phyloP scores from a whole-genome alignment of 139 green algal species.

The Edaphochlamys debaryana region DNA sequence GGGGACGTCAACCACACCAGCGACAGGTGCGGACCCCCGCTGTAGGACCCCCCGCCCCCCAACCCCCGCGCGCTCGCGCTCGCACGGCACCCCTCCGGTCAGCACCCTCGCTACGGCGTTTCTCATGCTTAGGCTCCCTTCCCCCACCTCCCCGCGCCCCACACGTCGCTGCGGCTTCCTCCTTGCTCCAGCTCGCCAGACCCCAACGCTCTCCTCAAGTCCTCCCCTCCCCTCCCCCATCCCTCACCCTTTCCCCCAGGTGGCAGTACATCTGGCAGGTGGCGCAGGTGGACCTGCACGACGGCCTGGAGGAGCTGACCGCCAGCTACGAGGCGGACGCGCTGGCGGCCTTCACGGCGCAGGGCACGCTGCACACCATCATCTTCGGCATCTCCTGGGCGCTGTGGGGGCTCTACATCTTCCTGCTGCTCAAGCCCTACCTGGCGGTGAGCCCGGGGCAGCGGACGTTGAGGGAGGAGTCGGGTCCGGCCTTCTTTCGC shows the following conservation, averaged over 20 bases:
- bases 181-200: too few species aligned
- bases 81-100: too few species aligned
- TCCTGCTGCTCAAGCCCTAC: slow-evolving; percentile 40
- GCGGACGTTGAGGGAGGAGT: too few species aligned
- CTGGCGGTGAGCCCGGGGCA: slow-evolving; percentile 9
- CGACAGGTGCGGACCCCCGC: too few species aligned
- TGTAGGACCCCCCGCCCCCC: too few species aligned
- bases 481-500: too few species aligned
- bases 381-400: slow-evolving; percentile 30
- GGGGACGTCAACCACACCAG: background rate
- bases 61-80: too few species aligned
- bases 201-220: too few species aligned
- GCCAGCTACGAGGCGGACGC: background rate
- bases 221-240: background rate
- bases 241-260: background rate
- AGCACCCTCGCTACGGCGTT: too few species aligned
- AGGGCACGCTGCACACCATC: slow-evolving; percentile 40
- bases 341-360: slow-evolving; percentile 26
- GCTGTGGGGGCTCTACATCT: slow-evolving; percentile 15
- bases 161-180: too few species aligned
- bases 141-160: too few species aligned
- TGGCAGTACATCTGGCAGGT: slow-evolving; percentile 46
- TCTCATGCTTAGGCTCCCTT: too few species aligned
- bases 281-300: slow-evolving; percentile 36
- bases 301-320: slow-evolving; percentile 11